Evolutionary conservation across 805 yeast genomes (phyloP), one percentile per base, ranked within the genome.

Genomic region (Ogataea trehalophila): DNA sequence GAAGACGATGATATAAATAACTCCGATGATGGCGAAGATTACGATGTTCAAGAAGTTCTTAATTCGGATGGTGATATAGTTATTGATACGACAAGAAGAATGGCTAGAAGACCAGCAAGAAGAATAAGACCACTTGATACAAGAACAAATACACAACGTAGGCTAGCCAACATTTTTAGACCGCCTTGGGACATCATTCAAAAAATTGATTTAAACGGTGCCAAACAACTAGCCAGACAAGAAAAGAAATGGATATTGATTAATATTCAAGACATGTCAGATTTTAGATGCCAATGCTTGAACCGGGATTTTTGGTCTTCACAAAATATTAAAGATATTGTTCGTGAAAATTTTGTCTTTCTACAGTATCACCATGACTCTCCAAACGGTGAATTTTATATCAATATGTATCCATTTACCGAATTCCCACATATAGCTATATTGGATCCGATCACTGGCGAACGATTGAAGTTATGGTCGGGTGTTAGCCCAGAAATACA

Each of bases 401-500:
- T 74, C 17, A 82, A 85, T 52, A 84, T 86, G 58, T 91, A 94
- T 63, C 83, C 85, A 3, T 75, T 87, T 41, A 67, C 72, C 2
- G 77, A 75, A 22, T 85, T 70, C 62, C 99, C 99, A 1, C 97
- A 94, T 63, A 82, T 94, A 38, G 87, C 97, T 1, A 87, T 94
- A 37, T 63, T 94, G 43, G 99, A 94, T 60, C 97, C 99, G 2
- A 80, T 91, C 63, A 94, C 99, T 0, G 98, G 98, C 20, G 99
- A 94, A 66, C 75, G 95, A 50, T 77, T 89, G 47, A 76, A 77
- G 55, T 74, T 73, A 45, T 94, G 97, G 96, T 26, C 31, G 1
- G 69, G 73, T n/a, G 79, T 77, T 0, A 83, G 80, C 1, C 95
- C 95, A 0, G 68, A 69, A 17, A 71, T 76, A 0, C 73, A 75